Evolutionary conservation across 2,329 filamentous ascomycete species (phyloP).

Genomic region (Rutstroemia sp.): DNA sequence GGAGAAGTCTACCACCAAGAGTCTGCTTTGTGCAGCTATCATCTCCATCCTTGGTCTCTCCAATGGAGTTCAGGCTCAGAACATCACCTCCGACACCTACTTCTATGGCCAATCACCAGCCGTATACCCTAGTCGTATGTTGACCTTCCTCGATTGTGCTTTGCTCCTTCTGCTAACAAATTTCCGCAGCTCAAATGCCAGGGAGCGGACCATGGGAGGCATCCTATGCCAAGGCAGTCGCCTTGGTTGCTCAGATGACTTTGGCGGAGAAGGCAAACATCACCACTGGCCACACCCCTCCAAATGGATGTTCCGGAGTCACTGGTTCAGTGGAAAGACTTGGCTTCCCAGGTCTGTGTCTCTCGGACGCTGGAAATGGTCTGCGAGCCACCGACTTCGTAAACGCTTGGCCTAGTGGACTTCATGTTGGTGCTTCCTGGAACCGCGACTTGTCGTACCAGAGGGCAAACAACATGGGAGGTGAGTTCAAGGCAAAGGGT

Average conservation of each 20-base stretch:
- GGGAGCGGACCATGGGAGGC: conserved; percentile 45
- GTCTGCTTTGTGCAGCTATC: not conserved
- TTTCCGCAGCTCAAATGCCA: conserved; percentile 23
- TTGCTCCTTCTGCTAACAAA: not conserved
- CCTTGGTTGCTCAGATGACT: conserved; percentile 50
- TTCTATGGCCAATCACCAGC: conserved; percentile 34
- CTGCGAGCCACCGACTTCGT: conserved; percentile 53
- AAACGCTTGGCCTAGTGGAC: conserved; percentile 19
- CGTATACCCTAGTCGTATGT: conserved; percentile 31
- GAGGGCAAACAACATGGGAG: conserved; percentile 62
- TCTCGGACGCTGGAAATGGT: conserved; percentile 64
- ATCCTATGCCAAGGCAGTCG: conserved; percentile 61
- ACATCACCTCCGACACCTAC: conserved; percentile 28
- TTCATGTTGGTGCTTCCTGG: conserved; percentile 38
- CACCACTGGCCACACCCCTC: conserved; percentile 46
- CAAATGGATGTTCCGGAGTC: conserved; percentile 23
- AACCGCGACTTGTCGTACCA: conserved; percentile 58
- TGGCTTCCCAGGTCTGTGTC: conserved; percentile 52
- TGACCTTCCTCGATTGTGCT: not conserved
- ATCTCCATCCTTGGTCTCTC: not conserved
- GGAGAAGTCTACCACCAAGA: not conserved
- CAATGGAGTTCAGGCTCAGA: not conserved
- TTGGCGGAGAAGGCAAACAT: conserved; percentile 27
- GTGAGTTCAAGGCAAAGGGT: conserved; percentile 65
- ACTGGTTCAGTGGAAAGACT: conserved; percentile 45